Conservation (phyloP, 345 rosid genomes). For the Lumnitzera littorea region DNA sequence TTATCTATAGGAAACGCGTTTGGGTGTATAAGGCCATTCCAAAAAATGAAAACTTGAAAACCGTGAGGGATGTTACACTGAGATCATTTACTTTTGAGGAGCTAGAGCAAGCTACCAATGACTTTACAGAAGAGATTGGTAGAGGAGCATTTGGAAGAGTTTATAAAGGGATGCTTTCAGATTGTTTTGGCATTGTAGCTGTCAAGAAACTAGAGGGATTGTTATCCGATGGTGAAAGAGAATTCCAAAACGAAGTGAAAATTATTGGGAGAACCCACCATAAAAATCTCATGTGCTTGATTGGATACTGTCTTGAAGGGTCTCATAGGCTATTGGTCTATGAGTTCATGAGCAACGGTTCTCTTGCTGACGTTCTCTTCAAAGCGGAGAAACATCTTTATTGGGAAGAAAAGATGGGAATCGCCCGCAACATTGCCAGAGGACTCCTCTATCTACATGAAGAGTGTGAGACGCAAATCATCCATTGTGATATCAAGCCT, state of each 20-base stretch:
- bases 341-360: conserved; percentile 16
- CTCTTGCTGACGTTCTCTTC: conserved; percentile 15
- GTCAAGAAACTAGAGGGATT: conserved; percentile 1
- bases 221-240: conserved; percentile 8
- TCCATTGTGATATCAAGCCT: conserved; percentile 19
- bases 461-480: conserved; percentile 15
- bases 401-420: conserved; percentile 8
- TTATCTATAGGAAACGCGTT: neutral
- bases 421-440: conserved; percentile 15
- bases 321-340: conserved; percentile 14
- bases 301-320: conserved; percentile 13
- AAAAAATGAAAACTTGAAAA: neutral
- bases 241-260: conserved; percentile 13
- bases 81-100: conserved; percentile 9
- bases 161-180: neutral
- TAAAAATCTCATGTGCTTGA: conserved; percentile 8
- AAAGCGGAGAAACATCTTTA: conserved; percentile 2
- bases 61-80: neutral
- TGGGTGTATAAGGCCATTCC: conserved; percentile 3
- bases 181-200: neutral
- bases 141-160: conserved; percentile 12
- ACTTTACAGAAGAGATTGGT: conserved; percentile 17
- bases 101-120: conserved; percentile 8
- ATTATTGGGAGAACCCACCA: conserved; percentile 17
- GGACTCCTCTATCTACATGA: conserved; percentile 11